phyloP scores from a whole-genome alignment of 257 asterid species.

The Jacaranda mimosifolia region DNA sequence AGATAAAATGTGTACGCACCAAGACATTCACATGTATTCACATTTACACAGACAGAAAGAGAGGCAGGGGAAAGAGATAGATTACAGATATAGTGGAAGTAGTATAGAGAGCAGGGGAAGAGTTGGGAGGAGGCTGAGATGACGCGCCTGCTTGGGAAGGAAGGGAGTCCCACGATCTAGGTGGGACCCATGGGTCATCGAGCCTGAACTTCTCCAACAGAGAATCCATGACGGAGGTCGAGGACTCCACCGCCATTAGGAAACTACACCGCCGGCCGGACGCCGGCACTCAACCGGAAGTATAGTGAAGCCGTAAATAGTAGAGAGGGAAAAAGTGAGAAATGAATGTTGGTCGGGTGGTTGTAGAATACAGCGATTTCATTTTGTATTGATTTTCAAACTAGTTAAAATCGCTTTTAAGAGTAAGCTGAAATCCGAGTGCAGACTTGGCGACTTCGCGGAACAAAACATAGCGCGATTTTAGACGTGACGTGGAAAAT shows the following conservation, averaged over 20 bases:
- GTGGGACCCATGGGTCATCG: conserved; percentile 76
- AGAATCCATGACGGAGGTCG: conserved; percentile 51
- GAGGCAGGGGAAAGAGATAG: not conserved
- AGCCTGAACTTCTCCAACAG: conserved; percentile 68
- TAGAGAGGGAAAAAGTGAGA: conserved; percentile 34
- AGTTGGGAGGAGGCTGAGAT: conserved; percentile 39
- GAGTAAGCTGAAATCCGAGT: not conserved
- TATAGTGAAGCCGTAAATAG: conserved; percentile 21
- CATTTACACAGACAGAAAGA: not conserved
- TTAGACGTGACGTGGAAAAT: not conserved
- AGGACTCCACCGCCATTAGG: conserved; percentile 67
- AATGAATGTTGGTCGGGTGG: conserved; percentile 6
- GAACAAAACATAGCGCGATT: not conserved
- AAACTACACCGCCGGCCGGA: conserved; percentile 28
- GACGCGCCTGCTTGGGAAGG: conserved; percentile 61
- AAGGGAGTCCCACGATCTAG: conserved; percentile 83
- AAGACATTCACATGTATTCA: conserved; percentile 3
- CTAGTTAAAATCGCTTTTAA: not conserved
- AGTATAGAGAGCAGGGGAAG: conserved; percentile 50
- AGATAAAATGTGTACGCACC: not conserved
- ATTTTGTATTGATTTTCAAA: not conserved
- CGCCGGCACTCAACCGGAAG: conserved; percentile 15
- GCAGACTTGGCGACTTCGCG: not conserved
- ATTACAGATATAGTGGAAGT: conserved; percentile 71
- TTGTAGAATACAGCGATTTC: conserved; percentile 4